Conservation (phyloP, 331 rosid genomes). For the Cydonia oblonga region DNA sequence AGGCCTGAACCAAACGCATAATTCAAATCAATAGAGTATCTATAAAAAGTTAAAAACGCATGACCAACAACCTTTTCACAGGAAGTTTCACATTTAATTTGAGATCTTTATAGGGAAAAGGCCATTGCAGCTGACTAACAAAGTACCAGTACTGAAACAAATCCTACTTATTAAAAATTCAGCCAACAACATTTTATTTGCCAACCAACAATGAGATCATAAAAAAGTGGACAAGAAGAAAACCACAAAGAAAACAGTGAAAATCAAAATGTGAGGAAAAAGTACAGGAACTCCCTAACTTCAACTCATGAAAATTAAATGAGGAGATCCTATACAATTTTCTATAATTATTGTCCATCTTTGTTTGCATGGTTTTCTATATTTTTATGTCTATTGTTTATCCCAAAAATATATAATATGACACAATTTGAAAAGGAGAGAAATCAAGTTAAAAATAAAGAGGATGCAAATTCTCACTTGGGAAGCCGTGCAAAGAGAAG, state of each 20-base stretch:
- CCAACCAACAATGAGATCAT: not conserved
- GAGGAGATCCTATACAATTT: not conserved
- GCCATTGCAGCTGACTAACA: not conserved
- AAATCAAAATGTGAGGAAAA: not conserved
- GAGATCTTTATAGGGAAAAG: not conserved
- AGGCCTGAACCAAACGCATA: constrained; percentile 54
- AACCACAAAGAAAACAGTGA: not conserved
- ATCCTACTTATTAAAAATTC: not conserved
- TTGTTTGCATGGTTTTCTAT: not conserved
- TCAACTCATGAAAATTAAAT: not conserved
- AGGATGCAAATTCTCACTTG: constrained; percentile 41
- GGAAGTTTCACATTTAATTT: constrained; percentile 4
- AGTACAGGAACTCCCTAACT: not conserved
- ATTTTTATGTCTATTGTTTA: not conserved
- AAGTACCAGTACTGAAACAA: not conserved
- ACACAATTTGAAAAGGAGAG: not conserved
- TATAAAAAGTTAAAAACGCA: not conserved
- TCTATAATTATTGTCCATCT: not conserved
- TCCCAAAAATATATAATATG: not conserved
- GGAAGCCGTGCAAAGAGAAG: constrained; percentile 92
- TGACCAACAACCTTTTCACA: not conserved
- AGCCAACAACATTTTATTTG: not conserved
- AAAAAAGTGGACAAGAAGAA: not conserved
- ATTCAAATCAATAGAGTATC: constrained; percentile 16
- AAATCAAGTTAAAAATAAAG: constrained; percentile 5